A percentile compares a stretch with the other conserved stretches of the same genome.
Conservation (phyloP, 768 basidiomycete species). For the Trametes punicea region DNA sequence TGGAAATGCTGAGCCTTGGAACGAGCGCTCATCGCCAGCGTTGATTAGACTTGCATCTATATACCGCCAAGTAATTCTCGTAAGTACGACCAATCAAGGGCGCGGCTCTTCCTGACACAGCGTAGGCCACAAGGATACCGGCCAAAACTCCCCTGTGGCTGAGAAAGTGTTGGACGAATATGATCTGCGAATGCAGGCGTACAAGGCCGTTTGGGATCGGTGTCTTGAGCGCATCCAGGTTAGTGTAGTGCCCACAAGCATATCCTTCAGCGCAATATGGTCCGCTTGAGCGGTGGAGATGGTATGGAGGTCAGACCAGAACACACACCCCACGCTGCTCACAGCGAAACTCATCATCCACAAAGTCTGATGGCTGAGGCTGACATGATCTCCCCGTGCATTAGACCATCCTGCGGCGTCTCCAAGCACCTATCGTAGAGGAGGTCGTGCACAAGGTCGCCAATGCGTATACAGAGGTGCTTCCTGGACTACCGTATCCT, state of each 20-base stretch:
- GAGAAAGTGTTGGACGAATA: constrained; percentile 15
- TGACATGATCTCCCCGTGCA: too few relatives aligned
- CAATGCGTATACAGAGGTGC: constrained; percentile 40
- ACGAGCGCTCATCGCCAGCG: not conserved
- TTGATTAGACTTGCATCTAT: constrained; percentile 23
- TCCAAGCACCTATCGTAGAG: constrained; percentile 49
- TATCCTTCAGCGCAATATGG: not conserved
- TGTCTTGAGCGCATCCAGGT: constrained; percentile 59
- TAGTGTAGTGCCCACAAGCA: constrained; percentile 9
- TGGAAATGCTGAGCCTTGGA: not conserved
- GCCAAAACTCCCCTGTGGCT: not conserved
- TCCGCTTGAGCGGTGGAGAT: not conserved
- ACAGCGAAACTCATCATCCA: too few relatives aligned
- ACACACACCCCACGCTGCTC: too few relatives aligned
- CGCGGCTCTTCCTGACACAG: not conserved
- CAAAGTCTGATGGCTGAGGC: too few relatives aligned
- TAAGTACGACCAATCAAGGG: not conserved
- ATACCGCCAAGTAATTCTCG: constrained; percentile 16
- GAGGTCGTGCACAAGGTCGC: constrained; percentile 43
- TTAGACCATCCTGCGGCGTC: constrained; percentile 43
- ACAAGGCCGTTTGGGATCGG: constrained; percentile 54
- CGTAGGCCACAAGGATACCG: not conserved
- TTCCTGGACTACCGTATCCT: constrained; percentile 54
- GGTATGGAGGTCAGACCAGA: too few relatives aligned
- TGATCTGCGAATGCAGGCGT: constrained; percentile 47